A percentile compares a stretch with the other conserved stretches of the same genome.
phyloP scores from a whole-genome alignment of 163 green algal species.

The Scenedesmus sp. region DNA sequence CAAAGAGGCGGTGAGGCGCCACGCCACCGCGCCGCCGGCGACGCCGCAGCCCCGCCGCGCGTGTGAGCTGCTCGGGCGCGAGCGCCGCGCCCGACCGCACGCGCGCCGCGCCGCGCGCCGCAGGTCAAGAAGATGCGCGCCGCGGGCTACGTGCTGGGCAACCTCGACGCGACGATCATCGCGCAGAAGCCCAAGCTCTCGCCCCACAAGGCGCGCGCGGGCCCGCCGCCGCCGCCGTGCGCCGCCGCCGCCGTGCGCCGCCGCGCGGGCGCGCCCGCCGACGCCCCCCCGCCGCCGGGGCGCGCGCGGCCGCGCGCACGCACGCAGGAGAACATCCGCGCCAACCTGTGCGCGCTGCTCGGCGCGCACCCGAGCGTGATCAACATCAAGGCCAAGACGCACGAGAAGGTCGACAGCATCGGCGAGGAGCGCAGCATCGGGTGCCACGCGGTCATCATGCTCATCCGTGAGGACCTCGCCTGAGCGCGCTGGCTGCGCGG shows the following conservation, averaged over 20 bases:
- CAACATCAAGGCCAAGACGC: conserved; percentile 99
- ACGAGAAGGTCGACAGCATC: conserved; percentile 99
- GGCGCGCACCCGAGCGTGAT: conserved; percentile 77
- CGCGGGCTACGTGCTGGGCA: conserved; percentile 92
- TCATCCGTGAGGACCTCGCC: conserved; percentile 67
- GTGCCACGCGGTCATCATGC: conserved; percentile 91
- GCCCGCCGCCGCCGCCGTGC: too few relatives aligned
- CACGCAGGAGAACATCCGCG: conserved; percentile 81
- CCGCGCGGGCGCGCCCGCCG: too few relatives aligned
- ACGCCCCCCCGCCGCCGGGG: too few relatives aligned
- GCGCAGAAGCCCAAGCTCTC: conserved; percentile 95
- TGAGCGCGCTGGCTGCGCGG: too few relatives aligned
- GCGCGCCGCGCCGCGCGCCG: too few relatives aligned
- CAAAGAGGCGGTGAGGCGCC: conserved; percentile 80
- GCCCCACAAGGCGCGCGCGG: conserved; percentile 86
- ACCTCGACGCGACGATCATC: conserved; percentile 98
- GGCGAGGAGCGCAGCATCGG: conserved; percentile 97
- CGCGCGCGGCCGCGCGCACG: too few relatives aligned
- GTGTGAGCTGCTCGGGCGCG: too few relatives aligned
- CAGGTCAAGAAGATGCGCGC: conserved; percentile 83
- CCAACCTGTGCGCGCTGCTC: conserved; percentile 87
- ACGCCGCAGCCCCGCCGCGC: neutral
- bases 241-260: too few relatives aligned
- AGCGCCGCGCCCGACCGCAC: too few relatives aligned
- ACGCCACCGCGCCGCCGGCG: neutral